Evolutionary conservation across 202 grass and related monocot species (phyloP), one percentile per base, ranked within the genome.

Genomic region (Panicum hallii): DNA sequence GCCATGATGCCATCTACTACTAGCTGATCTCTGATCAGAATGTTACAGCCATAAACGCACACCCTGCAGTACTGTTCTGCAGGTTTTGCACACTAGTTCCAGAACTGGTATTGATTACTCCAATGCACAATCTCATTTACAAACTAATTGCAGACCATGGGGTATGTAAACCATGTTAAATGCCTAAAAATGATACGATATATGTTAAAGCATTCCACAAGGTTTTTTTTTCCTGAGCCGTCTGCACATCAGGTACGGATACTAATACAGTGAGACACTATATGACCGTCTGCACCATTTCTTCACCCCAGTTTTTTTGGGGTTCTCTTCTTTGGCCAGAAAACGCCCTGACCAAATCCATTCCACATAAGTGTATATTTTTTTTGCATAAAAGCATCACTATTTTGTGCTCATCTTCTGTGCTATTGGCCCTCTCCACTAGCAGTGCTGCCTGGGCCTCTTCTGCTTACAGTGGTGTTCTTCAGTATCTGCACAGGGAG

Each of bases 401-500:
- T 78, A 53, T 48, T 82, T 34, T 63, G 3, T 63, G 19, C 22
- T 62, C 23, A 70, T 48, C 19, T 38, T 84, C 50, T 70, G 26
- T 76, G 22, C 88, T 88, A 93, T 80, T 89, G 84, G 8, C 84
- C 89, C 17, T 91, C 86, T 83, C 83, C 83, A 80, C 46, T 83
- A 10, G 78, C 86, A 57, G 74, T 70, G 79, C 74, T 84, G 66
- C 84, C 72, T 50, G 89, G 72, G 17, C 84, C 89, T 91, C 92
- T 91, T 89, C 92, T 91, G 77, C 81, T 89, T n/a, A 87, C 92
- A 60, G 92, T 91, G 11, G 92, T 94, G 7, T 94, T 94, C 87
- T 91, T 94, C 72, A 94, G 81, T 70, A 94, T 94, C 92, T 94
- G 84, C 87, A 79, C 63, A 75, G 40, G 5, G 67, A 67, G 14